Conservation (phyloP, 805 yeast genomes). For the Alloascoidea africana region DNA sequence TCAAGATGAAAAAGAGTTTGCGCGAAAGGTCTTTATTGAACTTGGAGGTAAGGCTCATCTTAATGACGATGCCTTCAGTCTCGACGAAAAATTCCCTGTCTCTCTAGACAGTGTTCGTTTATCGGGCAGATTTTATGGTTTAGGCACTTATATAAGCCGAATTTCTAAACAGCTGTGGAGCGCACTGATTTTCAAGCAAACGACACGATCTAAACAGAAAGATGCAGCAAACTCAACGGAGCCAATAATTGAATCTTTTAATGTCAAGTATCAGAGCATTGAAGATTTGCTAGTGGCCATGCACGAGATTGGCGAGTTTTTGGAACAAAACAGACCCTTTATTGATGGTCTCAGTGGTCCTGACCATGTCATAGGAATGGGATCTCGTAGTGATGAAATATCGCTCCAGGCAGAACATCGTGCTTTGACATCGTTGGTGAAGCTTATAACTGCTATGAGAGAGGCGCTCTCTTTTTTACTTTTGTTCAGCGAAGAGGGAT, state of each 20-base stretch:
- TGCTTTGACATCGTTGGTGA: conserved; percentile 65
- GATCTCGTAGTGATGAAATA: conserved; percentile 16
- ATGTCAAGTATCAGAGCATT: not conserved
- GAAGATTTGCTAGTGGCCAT: not conserved
- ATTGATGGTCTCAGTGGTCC: conserved; percentile 24
- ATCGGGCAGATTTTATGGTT: conserved; percentile 85
- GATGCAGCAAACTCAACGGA: not conserved
- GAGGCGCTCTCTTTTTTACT: conserved; percentile 84
- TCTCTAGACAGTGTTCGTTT: conserved; percentile 61
- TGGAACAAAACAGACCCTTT: conserved; percentile 28
- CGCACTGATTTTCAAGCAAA: not conserved
- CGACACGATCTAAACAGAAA: conserved; percentile 1
- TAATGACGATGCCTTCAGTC: conserved; percentile 12
- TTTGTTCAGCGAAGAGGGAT: conserved; percentile 64
- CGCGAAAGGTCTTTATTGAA: conserved; percentile 17
- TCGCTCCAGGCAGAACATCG: conserved; percentile 72
- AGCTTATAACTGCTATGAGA: conserved; percentile 61
- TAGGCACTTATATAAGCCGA: conserved; percentile 64
- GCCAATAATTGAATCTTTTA: not conserved
- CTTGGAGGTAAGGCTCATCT: conserved; percentile 20
- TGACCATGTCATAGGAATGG: conserved; percentile 14
- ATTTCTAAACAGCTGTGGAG: conserved; percentile 38
- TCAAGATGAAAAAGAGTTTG: conserved; percentile 21
- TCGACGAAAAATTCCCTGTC: conserved; percentile 8
- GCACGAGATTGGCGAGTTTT: conserved; percentile 17